phyloP scores from a whole-genome alignment of 1,284 basidiomycete genomes.

The Ustilago tritici region DNA sequence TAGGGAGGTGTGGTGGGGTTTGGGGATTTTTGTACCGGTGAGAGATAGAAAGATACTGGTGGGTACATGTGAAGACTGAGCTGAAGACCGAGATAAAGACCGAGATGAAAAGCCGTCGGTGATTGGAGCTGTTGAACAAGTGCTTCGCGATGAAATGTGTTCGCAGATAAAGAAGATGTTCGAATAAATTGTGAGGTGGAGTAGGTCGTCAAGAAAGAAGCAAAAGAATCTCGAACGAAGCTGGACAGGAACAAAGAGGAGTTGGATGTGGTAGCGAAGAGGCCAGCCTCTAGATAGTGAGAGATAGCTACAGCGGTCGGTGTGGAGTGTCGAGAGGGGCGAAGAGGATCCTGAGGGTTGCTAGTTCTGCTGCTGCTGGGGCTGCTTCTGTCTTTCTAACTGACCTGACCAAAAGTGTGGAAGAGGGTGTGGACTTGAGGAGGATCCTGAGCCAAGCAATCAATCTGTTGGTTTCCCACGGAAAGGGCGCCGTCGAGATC shows the following conservation, averaged over 20 bases:
- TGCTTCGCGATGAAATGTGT: not conserved
- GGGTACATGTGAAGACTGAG: not conserved
- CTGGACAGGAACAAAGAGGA: not conserved
- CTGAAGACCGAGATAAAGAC: not conserved
- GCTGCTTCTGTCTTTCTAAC: not conserved
- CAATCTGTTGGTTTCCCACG: too few species aligned
- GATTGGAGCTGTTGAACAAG: not conserved
- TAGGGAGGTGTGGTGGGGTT: not conserved
- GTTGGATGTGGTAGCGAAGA: not conserved
- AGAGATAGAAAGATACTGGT: not conserved
- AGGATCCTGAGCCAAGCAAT: slow-evolving; percentile 1
- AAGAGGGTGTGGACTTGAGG: too few species aligned
- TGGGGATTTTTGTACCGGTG: not conserved
- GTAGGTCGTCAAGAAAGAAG: slow-evolving; percentile 3
- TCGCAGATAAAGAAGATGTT: not conserved
- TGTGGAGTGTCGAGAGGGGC: not conserved
- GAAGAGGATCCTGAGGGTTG: not conserved
- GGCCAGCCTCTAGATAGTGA: not conserved
- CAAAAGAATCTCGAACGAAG: not conserved
- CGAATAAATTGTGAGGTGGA: not conserved
- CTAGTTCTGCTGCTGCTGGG: not conserved
- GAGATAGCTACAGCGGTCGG: not conserved
- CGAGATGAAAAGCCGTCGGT: not conserved
- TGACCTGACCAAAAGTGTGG: not conserved
- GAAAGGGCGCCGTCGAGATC: too few species aligned